Evolutionary conservation across 495 filamentous ascomycete genomes (phyloP), one percentile per base, ranked within the genome.

Genomic region (Penicillium bialowiezense): DNA sequence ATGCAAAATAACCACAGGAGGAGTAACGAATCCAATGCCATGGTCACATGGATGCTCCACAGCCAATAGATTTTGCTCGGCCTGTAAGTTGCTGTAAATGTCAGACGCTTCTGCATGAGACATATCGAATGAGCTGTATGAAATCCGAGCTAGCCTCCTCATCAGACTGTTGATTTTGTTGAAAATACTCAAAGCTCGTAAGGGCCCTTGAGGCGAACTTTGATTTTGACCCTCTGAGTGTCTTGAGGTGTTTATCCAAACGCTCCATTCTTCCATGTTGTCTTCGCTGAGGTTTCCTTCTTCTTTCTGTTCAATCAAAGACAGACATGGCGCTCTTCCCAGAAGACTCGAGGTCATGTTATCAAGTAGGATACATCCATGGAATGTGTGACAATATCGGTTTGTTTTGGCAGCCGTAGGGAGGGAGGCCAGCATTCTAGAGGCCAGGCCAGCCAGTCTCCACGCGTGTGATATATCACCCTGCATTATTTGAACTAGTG

Each of bases 401-500:
- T 24, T 5, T 34, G 31, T 54, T 13, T 26, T 51, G 23, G 31
- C 31, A 2, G 44, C 14, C 34, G 41, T 10, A 2, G 48, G 42
- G 10, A 58, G 23, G n/a, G 41, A 66, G 50, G n/a, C 72, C 51
- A 33, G 70, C 58, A 77, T 60, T 6, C 80, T 73, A 19, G 70
- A 69, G 7, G 78, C 81, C 42, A 73, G 64, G 1, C 79, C 81
- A 40, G 76, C 56, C 5, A 83, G 46, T 15, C 78, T 23, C 73
- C 79, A 81, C 24, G 81, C 77, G 3, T 63, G 52, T 13, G 50
- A 48, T 12, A 70, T 56, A 32, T 76, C 62, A 9, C 66, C 63
- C 17, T 62, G 55, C 2, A 68, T 72, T 5, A 84, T 68, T 41
- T 79, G 76, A 5, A 79, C 47, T 7, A 85, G 55, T 18, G 72